Evolutionary conservation across 306 rosid genomes (phyloP), one percentile per base, ranked within the genome.

Genomic region (Acmispon strigosus): DNA sequence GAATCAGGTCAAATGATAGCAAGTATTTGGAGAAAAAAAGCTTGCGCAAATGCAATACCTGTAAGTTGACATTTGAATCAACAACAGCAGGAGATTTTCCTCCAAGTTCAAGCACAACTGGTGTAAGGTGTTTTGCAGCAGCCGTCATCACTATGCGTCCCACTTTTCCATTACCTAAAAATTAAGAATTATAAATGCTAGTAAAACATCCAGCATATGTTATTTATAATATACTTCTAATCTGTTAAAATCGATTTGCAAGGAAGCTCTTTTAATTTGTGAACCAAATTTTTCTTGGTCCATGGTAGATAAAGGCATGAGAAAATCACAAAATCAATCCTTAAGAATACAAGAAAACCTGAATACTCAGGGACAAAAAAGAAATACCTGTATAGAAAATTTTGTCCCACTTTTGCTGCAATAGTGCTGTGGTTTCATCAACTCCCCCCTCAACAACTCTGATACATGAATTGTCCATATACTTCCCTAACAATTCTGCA

Each of bases 331-430:
- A 17, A 22, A 50, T 16, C 48, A 63, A 18, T 47, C 50, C 52
- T 6, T 62, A 43, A 10, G 34, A 34, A 56, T 14, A 39, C 49
- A 69, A 8, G 73, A 71, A 66, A 69, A 76, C n/a, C 27, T 74
- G 74, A 58, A 66, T 53, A n/a, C n/a, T n/a, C n/a, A 16, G 34
- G 29, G 48, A 22, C 5, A 74, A 74, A 66, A 10, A 42, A 68
- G 68, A 49, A 61, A 43, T 62, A 92, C 98, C 98, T 87, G 98
- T 94, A 58, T 88, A 94, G 74, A 84, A 90, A 74, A 94, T 90
- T 69, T 93, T 93, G 84, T 93, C 97, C 98, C 98, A 93, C 83
- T 85, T 93, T 62, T 93, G 98, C 83, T 90, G 89, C 77, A 94
- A 71, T 39, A 94, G 70, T 36, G 94, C 92, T 58, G 88, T 27